Base-by-base conservation (phyloP, 2,329 filamentous ascomycete genomes). In the Calonectria pauciramosa region DNA sequence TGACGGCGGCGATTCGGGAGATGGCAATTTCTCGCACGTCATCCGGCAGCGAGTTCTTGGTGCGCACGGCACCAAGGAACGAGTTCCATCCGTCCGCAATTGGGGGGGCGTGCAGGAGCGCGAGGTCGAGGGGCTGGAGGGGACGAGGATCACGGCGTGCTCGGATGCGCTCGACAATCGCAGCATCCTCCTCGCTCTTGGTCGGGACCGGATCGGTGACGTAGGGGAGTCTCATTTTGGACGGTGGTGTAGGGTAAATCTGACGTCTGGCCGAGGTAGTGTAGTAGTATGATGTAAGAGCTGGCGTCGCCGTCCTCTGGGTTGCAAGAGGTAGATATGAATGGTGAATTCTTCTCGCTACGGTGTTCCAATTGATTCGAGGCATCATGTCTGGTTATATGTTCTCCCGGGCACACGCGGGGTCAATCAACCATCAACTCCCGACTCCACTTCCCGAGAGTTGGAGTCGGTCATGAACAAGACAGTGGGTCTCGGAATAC, bases 51-150 rank as follows among this genome's bases (percentile, higher is more conserved):
- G 81, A 82, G 30, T 90, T 90, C 76, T 86, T 85, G 52, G 90
- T 91, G 77, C 92, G 89, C 41, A 93, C 84, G 32, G 91, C 91
- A 73, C 92, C 93, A 14, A 94, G 88, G 83, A 94, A 93, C 16
- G 87, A 86, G 86, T 94, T 94, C 92, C 93, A 94, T 68, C 94
- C 94, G 85, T 95, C 93, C 20, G 94, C 94, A 2, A 96, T 90
- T 23, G 92, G 86, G 1, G 94, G 93, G 26, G 93, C 91, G 86
- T 96, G 94, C 16, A 96, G 89, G 1, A 96, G 90, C 2, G 94
- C 89, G 2, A 95, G 90, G 83, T 96, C 94, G n/a, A 96, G 90
- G 0, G 93, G 86, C 74, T 95, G 94, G 26, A 96, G 90, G 3
- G 93, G 93, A 1, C 94, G 91, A 0, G 94, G 93, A 2, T 88